Evolutionary conservation across 495 filamentous ascomycete genomes (phyloP).

Genomic region (Aspergillus incahuasiensis): DNA sequence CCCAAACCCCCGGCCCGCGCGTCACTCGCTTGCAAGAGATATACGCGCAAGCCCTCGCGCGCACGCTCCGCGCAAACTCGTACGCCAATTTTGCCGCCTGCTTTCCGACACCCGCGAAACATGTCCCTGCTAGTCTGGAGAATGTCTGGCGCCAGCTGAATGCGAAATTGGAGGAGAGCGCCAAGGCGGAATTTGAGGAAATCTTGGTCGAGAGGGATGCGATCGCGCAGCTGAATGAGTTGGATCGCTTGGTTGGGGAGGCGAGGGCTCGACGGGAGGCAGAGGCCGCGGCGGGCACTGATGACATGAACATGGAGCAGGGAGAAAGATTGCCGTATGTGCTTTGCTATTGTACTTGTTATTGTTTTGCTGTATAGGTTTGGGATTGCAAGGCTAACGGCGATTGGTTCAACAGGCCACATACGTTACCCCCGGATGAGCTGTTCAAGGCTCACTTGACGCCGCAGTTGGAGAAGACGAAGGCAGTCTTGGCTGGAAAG

Average conservation of each 20-base stretch:
- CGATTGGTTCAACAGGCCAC: slow-evolving; percentile 50
- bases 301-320: slow-evolving; percentile 16
- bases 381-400: not conserved
- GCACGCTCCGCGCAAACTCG: slow-evolving; percentile 67
- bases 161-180: slow-evolving; percentile 57
- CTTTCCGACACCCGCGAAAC: slow-evolving; percentile 75
- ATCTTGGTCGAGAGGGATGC: slow-evolving; percentile 69
- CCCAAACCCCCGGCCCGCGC: slow-evolving; percentile 66
- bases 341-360: slow-evolving; percentile 8
- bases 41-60: slow-evolving; percentile 61
- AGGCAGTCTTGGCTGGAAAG: slow-evolving; percentile 54
- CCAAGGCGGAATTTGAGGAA: slow-evolving; percentile 65
- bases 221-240: slow-evolving; percentile 70
- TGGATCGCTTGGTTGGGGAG: slow-evolving; percentile 71
- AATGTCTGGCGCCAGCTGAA: slow-evolving; percentile 68
- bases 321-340: slow-evolving; percentile 32
- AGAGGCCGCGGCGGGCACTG: not conserved
- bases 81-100: slow-evolving; percentile 79
- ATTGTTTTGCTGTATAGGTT: not conserved
- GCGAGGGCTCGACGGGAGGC: slow-evolving; percentile 55
- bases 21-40: slow-evolving; percentile 66
- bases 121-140: slow-evolving; percentile 62
- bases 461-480: slow-evolving; percentile 59
- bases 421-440: slow-evolving; percentile 64
- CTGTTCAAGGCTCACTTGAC: slow-evolving; percentile 67